These are phyloP conservation scores for Cynanchum wilfordii DNA, from an alignment of 257 asterid genomes.

Conservation along the genomic window DNA sequence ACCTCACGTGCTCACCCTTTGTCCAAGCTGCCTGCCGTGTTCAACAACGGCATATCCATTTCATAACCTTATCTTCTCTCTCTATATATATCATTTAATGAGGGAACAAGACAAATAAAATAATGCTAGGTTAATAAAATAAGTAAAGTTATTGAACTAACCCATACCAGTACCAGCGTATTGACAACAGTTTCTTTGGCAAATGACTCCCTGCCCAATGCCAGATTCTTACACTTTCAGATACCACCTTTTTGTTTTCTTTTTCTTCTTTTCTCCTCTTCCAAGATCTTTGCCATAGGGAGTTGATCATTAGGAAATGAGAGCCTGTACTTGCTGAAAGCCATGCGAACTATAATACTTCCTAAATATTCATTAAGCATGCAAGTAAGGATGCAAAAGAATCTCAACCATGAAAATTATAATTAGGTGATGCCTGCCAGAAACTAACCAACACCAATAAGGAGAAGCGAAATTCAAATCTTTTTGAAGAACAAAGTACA, in stretches of 20 bases:
- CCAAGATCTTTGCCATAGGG: too few species aligned
- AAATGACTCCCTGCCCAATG: background rate
- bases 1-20: slow-evolving; percentile 17
- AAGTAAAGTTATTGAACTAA: background rate
- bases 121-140: background rate
- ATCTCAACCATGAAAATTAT: background rate
- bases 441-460: background rate
- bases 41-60: slow-evolving; percentile 10
- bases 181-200: background rate
- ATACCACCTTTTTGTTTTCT: too few species aligned
- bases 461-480: background rate
- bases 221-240: too few species aligned
- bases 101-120: background rate
- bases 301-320: background rate
- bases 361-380: too few species aligned
- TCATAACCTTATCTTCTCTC: slow-evolving; percentile 15
- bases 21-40: slow-evolving; percentile 12
- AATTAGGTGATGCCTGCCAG: background rate
- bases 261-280: too few species aligned
- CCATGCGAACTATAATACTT: background rate
- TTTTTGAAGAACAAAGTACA: background rate
- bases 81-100: too few species aligned
- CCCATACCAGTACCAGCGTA: background rate
- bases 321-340: background rate
- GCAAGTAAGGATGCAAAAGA: background rate